Evolutionary conservation across 2,329 filamentous ascomycete species (phyloP), one percentile per base, ranked within the genome.

Genomic region (Cladophialophora carrionii): DNA sequence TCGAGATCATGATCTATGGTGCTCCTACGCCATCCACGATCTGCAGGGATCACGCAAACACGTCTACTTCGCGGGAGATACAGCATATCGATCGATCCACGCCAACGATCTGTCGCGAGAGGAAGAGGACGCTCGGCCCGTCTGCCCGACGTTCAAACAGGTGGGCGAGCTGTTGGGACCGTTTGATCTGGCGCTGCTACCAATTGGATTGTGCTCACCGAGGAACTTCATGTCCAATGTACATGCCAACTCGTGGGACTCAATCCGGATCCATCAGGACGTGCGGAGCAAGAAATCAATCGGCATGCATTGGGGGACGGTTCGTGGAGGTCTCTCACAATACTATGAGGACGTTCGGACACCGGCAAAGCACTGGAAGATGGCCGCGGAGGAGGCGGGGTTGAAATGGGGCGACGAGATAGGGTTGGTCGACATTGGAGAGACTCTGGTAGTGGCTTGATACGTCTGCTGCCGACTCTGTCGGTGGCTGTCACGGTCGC

Each of bases 271-370:
- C 51, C 81, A 83, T 62, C 77, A 77, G 57, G 80, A 82, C 62
- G 71, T 84, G 52, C 75, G 69, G 52, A 81, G 80, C 60, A 80
- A 76, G 72, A 78, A 77, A 68, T 82, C 79, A 34, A 77, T 84
- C 29, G 82, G 80, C 0, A 84, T 83, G 82, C 82, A 84, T 64
- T 84, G 79, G 66, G 82, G 82, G 0, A 83, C 81, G 0, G 67
- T 69, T 14, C 61, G 67, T 31, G 67, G 67, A 12, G 77, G 76
- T 0, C 70, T 82, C 3, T 80, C 77, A 49, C 77, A 73, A 12
- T 75, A 78, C 7, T 83, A 79, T 62, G 82, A 84, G 66, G 81
- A 82, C 58, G 82, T 83, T 1, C 77, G 78, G 3, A 81, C 82
- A 68, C 82, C 82, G 43, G 76, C 79, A 6, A 71, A 74, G 63